These are phyloP conservation scores for Cutaneotrichosporon dermatis DNA, from an alignment of 1,284 basidiomycete species.

Conservation along the genomic window DNA sequence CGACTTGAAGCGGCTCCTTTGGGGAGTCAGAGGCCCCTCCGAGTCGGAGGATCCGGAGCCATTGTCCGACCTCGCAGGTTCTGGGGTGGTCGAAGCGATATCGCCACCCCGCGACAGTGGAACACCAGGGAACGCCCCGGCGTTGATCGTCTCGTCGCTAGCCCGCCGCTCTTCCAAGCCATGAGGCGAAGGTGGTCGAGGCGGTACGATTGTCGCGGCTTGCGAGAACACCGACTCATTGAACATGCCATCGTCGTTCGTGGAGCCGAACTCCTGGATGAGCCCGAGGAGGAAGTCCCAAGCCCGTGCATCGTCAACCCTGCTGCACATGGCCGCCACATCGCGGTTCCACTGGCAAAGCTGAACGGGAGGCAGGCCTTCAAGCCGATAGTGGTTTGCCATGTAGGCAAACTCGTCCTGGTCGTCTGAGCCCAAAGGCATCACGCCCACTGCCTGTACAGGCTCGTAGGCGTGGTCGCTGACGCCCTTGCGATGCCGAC, in stretches of 20 bases:
- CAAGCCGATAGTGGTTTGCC: slow-evolving; percentile 63
- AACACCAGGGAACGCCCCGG: slow-evolving; percentile 1
- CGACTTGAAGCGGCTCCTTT: slow-evolving; percentile 13
- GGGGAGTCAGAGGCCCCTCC: slow-evolving; percentile 2
- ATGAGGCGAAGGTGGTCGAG: slow-evolving; percentile 2
- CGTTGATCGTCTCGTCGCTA: slow-evolving; percentile 1
- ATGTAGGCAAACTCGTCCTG: slow-evolving; percentile 59
- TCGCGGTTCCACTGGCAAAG: slow-evolving; percentile 51
- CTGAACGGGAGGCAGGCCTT: slow-evolving; percentile 54
- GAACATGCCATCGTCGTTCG: slow-evolving; percentile 16
- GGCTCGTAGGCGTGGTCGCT: slow-evolving; percentile 44
- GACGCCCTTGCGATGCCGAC: slow-evolving; percentile 35
- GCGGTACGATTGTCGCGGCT: background rate
- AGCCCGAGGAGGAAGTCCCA: slow-evolving; percentile 65
- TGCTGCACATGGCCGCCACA: slow-evolving; percentile 59
- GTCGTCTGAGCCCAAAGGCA: slow-evolving; percentile 44
- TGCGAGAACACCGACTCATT: slow-evolving; percentile 25
- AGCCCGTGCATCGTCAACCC: slow-evolving; percentile 60
- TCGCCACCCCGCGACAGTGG: slow-evolving; percentile 5
- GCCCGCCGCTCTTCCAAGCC: background rate
- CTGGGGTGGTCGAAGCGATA: background rate
- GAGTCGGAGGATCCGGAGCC: slow-evolving; percentile 6
- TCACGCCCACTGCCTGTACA: slow-evolving; percentile 33
- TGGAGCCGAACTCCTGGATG: slow-evolving; percentile 48
- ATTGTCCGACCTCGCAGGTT: background rate